Conservation (phyloP, 495 filamentous ascomycete species). For the Penicillium manginii region DNA sequence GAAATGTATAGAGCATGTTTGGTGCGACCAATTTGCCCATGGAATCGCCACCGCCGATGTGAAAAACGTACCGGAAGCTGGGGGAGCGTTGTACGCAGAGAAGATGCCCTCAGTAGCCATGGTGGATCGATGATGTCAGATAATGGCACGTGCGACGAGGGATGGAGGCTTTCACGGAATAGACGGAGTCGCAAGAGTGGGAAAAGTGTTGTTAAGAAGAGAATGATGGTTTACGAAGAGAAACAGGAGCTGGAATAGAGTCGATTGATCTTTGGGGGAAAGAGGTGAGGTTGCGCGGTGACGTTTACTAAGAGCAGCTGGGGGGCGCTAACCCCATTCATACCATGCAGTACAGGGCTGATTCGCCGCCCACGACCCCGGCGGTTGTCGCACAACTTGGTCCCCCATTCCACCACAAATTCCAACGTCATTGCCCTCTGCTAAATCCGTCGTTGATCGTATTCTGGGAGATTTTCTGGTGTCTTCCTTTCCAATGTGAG, state of each 20-base stretch:
- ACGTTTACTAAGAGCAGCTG: constrained; percentile 42
- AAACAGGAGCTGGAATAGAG: constrained; percentile 10
- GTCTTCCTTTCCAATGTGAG: neutral
- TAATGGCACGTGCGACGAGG: constrained; percentile 10
- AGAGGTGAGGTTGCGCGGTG: constrained; percentile 46
- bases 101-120: constrained; percentile 33
- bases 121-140: constrained; percentile 33
- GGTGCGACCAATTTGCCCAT: constrained; percentile 7
- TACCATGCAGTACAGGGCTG: constrained; percentile 21
- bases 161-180: neutral
- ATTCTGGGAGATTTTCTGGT: neutral
- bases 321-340: constrained; percentile 34
- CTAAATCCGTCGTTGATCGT: neutral
- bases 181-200: constrained; percentile 17
- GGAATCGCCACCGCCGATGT: neutral
- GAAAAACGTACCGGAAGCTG: constrained; percentile 29
- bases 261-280: constrained; percentile 18
- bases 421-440: constrained; percentile 4
- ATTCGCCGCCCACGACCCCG: constrained; percentile 22
- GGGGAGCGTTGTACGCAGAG: constrained; percentile 13
- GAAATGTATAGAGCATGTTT: neutral
- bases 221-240: constrained; percentile 6
- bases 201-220: constrained; percentile 20
- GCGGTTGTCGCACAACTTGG: constrained; percentile 9
- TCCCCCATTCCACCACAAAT: constrained; percentile 2